Base-by-base conservation (phyloP, 139 green algal species). In the Tetraselmis striata region DNA sequence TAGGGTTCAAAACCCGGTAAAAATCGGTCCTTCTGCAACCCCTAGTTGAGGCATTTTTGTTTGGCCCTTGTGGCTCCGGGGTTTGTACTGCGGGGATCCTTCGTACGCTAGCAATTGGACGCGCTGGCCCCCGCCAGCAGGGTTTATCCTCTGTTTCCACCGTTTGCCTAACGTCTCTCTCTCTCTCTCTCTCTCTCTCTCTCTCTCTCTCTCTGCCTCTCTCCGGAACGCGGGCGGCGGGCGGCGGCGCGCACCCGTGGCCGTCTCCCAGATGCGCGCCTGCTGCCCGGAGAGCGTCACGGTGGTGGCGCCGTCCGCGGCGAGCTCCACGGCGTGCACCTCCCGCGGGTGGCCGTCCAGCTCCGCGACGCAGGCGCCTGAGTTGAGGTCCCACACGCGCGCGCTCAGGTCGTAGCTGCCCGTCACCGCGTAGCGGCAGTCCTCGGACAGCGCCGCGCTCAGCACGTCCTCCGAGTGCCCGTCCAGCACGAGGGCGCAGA, bases 381-480 rank as follows among this genome's bases (percentile, higher is more conserved):
- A 82, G 11, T 76, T 29, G 18, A 92, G 82, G 59, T 92, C 87
- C 85, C 85, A 92, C 59, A 92, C 87, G 0, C 89, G 77, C 24
- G 87, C 87, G 28, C 79, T 90, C 30, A 59, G 28, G 82, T 91
- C 87, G 22, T 88, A 85, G 1, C 85, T 88, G 25, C 79, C 89
- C 0, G 84, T 91, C 25, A 90, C 83, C 0, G 85, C 89, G 90
- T 89, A 92, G 28, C 87, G 86, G 81, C 81, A 81, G 2, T 0
- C 1, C 0, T 2, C 59, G n/a, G 27, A 32, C 1, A n/a, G n/a
- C 30, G 82, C 24, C 26, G 93, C 87, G 23, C 28, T 83, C 1
- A 76, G 81, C 24, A 96, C 86, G 28, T 89, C 83, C 22, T 81
- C 90, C 0, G 78, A 85, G 88, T 97, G 94, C 0, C 94, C 94